Conservation (phyloP, 2,329 filamentous ascomycete species). For the Lithohypha guttulata region DNA sequence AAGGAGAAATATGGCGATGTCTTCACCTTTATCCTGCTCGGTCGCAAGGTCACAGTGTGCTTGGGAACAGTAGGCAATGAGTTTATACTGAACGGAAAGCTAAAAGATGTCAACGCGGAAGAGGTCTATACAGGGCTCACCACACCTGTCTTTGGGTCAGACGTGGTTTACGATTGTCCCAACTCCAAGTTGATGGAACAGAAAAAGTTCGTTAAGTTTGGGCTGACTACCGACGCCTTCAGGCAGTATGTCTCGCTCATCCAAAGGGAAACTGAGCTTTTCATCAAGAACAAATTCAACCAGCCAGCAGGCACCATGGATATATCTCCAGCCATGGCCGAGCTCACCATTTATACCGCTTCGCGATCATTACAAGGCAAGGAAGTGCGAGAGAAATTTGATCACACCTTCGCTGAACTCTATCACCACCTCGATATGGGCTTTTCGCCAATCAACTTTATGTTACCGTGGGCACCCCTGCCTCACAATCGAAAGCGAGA, state of each 20-base stretch:
- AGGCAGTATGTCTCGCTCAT: conserved; percentile 70
- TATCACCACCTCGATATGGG: conserved; percentile 75
- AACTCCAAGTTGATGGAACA: conserved; percentile 92
- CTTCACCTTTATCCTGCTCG: conserved; percentile 81
- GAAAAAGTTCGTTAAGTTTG: conserved; percentile 69
- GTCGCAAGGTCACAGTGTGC: conserved; percentile 78
- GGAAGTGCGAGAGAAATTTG: conserved; percentile 62
- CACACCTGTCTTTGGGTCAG: conserved; percentile 64
- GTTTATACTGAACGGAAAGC: conserved; percentile 85
- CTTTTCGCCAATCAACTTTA: conserved; percentile 72
- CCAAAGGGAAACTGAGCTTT: conserved; percentile 56
- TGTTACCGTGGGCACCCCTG: conserved; percentile 67
- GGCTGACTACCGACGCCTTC: conserved; percentile 49
- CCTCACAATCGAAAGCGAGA: conserved; percentile 67
- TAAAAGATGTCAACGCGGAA: conserved; percentile 81
- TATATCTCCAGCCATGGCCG: conserved; percentile 56
- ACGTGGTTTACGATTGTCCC: conserved; percentile 74
- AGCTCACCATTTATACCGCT: conserved; percentile 75
- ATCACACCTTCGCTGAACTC: conserved; percentile 59
- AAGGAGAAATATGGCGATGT: conserved; percentile 78
- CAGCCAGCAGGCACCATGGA: conserved; percentile 51
- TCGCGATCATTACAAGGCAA: conserved; percentile 63
- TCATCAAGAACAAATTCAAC: conserved; percentile 49
- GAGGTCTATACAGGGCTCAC: conserved; percentile 74
- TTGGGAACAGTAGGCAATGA: conserved; percentile 76